A percentile compares a stretch with the other conserved stretches of the same genome.
Conservation (phyloP, 192 early-diverging fungal species). For the Mycoemilia scoparia region DNA sequence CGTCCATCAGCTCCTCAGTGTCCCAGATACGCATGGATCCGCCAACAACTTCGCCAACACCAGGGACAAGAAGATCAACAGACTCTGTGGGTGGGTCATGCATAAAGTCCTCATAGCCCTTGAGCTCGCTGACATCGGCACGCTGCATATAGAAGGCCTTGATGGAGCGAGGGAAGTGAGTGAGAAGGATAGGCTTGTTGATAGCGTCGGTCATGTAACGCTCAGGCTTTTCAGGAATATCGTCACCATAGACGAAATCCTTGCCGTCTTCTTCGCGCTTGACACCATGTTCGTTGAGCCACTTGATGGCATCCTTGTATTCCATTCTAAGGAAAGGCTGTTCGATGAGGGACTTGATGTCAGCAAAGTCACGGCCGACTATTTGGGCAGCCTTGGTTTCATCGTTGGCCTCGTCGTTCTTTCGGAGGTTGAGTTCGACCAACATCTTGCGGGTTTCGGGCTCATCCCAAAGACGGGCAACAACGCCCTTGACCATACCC, state of each 20-base stretch:
- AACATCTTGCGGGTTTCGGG: constrained; percentile 55
- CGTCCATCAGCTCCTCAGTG: constrained; percentile 57
- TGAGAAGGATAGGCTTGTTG: constrained; percentile 81
- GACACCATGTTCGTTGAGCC: constrained; percentile 78
- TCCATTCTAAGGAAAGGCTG: constrained; percentile 90
- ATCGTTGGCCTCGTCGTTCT: too few species aligned
- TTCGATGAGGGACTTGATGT: constrained; percentile 49
- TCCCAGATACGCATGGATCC: constrained; percentile 94
- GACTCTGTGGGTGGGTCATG: constrained; percentile 81
- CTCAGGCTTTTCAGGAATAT: constrained; percentile 97
- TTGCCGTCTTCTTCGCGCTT: constrained; percentile 74
- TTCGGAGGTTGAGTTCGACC: constrained; percentile 81
- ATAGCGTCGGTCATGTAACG: constrained; percentile 98
- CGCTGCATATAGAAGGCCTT: constrained; percentile 99
- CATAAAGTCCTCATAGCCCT: too few species aligned
- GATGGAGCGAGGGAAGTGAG: constrained; percentile 92
- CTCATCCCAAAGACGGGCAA: constrained; percentile 62
- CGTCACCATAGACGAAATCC: constrained; percentile 92
- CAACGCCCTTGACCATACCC: constrained; percentile 67
- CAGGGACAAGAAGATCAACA: constrained; percentile 95
- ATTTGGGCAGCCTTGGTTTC: too few species aligned
- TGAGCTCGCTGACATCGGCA: constrained; percentile 53
- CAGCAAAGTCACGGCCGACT: too few species aligned
- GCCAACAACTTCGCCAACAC: constrained; percentile 96
- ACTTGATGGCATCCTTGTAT: constrained; percentile 89